A percentile compares a stretch with the other conserved stretches of the same genome.
Evolutionary conservation across 495 filamentous ascomycete genomes (phyloP).

Genomic region (Oidiodendron maius): DNA sequence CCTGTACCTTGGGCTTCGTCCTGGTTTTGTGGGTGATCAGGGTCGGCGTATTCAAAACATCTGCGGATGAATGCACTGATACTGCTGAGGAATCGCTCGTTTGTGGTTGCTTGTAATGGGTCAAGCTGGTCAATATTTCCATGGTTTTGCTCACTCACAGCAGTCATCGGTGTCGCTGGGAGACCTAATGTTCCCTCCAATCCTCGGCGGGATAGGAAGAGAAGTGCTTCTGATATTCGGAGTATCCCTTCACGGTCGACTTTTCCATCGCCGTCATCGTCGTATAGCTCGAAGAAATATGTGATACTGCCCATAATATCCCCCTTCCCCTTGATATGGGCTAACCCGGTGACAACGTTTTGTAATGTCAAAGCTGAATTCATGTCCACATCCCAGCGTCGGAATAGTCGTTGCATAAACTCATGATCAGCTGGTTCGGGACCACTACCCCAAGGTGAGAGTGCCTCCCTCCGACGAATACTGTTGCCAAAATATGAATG

Average conservation of each 20-base stretch:
- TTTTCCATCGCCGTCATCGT: conserved; percentile 83
- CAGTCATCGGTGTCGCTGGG: conserved; percentile 34
- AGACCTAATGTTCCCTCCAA: conserved; percentile 68
- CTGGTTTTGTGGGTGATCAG: conserved; percentile 58
- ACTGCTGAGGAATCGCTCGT: conserved; percentile 82
- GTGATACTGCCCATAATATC: conserved; percentile 97
- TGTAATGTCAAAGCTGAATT: conserved; percentile 74
- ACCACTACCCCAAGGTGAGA: conserved; percentile 69
- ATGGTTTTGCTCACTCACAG: conserved; percentile 28
- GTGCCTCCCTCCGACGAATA: conserved; percentile 38
- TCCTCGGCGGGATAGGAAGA: conserved; percentile 86
- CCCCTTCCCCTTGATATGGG: conserved; percentile 80
- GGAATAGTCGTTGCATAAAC: conserved; percentile 85
- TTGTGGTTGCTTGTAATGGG: conserved; percentile 18
- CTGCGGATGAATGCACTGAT: conserved; percentile 92
- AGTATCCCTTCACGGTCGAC: conserved; percentile 97
- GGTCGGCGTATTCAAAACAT: conserved; percentile 98
- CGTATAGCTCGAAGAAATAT: conserved; percentile 96
- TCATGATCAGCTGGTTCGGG: conserved; percentile 91
- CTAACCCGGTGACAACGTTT: conserved; percentile 85
- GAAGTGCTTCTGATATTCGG: conserved; percentile 85
- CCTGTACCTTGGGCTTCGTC: conserved; percentile 49
- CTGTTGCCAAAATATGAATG: conserved; percentile 50
- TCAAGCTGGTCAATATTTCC: conserved; percentile 20
- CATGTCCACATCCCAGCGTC: conserved; percentile 76